Evolutionary conservation across 2,329 filamentous ascomycete genomes (phyloP), one percentile per base, ranked within the genome.

Genomic region (Xylaria sp.): DNA sequence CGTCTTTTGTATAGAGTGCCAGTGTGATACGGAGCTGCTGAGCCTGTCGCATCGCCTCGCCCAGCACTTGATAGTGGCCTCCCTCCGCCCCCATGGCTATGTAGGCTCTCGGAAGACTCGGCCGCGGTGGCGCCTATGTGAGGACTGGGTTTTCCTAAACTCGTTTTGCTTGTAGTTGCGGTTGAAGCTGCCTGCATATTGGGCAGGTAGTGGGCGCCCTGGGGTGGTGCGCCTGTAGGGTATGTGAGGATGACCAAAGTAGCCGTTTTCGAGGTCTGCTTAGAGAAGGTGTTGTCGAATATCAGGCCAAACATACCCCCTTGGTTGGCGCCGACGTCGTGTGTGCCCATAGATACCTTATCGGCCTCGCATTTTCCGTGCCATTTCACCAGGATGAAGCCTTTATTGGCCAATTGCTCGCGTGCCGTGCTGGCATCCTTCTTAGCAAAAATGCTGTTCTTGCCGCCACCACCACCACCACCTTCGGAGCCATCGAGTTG

Each of bases 261-360:
- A 23, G 94, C 94, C 36, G 92, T 97, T 83, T 99, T 99, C 62
- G 94, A 96, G 49, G 92, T 91, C 80, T 91, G 93, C 82, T 97
- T 98, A 68, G 94, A 97, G 79, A 99, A 99, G 33, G 96, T 99
- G 78, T 99, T 99, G 87, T 99, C 96, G 77, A 99, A 97, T 38
- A 98, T 93, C 69, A 99, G 85, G 65, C 94, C 96, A 79, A 97
- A 99, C 89, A 97, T 97, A 77, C 96, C 96, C 28, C 90, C 93
- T 71, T 96, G 89, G 40, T 89, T 89, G 7, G 83, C 76, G 0
- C 84, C 83, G 28, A 98, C 93, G 77, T 97, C 92, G 78, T 93
- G 93, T 23, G 91, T 96, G 38, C 95, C 96, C 80, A 95, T 93
- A 23, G 93, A 92, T 59, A 97, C 94, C 83, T 96, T 95, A 83